phyloP scores from a whole-genome alignment of 2,329 filamentous ascomycete genomes.

The Exophiala sideris region DNA sequence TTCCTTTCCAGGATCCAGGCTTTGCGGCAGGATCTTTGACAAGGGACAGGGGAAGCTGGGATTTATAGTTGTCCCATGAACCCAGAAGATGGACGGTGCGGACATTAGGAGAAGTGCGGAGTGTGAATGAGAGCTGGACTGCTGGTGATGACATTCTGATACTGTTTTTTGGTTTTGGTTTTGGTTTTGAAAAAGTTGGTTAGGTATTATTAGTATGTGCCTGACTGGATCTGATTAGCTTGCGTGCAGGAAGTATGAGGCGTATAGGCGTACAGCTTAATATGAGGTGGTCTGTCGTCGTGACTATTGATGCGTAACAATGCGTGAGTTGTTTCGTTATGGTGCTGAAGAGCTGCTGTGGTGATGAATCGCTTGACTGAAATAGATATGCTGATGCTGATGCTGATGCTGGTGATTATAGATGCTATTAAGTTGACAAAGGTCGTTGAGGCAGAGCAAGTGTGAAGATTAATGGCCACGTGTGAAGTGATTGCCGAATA shows the following conservation, averaged over 20 bases:
- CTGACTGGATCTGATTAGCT: neutral
- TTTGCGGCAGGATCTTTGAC: constrained; percentile 75
- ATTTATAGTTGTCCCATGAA: constrained; percentile 96
- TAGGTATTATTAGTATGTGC: neutral
- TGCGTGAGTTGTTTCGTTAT: constrained; percentile 15
- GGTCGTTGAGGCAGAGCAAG: constrained; percentile 13
- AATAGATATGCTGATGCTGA: constrained; percentile 11
- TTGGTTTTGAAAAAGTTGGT: neutral
- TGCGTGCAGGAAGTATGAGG: neutral
- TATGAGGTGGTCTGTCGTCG: constrained; percentile 18
- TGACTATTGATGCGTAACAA: constrained; percentile 19
- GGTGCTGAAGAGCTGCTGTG: constrained; percentile 20
- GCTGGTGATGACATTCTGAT: constrained; percentile 48
- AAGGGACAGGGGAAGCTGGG: constrained; percentile 81
- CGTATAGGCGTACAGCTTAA: constrained; percentile 5
- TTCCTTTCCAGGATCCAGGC: constrained; percentile 89
- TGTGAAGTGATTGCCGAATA: constrained; percentile 11
- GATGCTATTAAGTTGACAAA: constrained; percentile 2
- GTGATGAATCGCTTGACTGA: neutral
- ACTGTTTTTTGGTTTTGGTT: constrained; percentile 4
- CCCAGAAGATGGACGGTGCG: constrained; percentile 97
- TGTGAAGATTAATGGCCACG: constrained; percentile 13
- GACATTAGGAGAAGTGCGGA: constrained; percentile 92
- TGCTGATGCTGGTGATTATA: constrained; percentile 6
- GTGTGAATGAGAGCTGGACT: constrained; percentile 90